Evolutionary conservation across 202 grass and related monocot genomes (phyloP).

Genomic region (Schoenoplectus triqueter): DNA sequence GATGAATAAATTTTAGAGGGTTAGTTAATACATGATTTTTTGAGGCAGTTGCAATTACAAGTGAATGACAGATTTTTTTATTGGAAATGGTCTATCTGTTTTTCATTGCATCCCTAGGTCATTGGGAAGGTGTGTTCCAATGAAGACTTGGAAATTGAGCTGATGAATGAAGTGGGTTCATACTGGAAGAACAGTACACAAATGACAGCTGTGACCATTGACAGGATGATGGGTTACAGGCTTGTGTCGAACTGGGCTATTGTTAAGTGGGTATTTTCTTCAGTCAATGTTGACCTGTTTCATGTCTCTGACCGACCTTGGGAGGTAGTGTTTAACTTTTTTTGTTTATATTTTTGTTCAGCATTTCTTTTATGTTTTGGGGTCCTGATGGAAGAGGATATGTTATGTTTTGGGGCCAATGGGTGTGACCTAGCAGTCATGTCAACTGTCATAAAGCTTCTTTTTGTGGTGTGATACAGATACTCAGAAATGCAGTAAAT

Average conservation of each 20-base stretch:
- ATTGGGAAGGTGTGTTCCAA: conserved; percentile 47
- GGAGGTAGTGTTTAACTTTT: conserved; percentile 58
- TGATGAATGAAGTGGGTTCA: conserved; percentile 82
- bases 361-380: not conserved
- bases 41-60: not conserved
- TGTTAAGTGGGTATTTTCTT: conserved; percentile 91
- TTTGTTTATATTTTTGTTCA: not conserved
- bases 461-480: conserved; percentile 45
- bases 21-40: not conserved
- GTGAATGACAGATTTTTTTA: not conserved
- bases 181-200: conserved; percentile 98
- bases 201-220: conserved; percentile 94
- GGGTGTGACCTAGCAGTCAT: not conserved
- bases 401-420: conserved; percentile 7
- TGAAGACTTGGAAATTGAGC: conserved; percentile 77
- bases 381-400: not conserved
- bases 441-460: not conserved
- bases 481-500: conserved; percentile 95
- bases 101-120: conserved; percentile 5
- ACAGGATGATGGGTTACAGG: conserved; percentile 98
- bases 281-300: conserved; percentile 76
- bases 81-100: conserved; percentile 1
- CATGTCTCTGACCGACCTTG: conserved; percentile 97
- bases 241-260: conserved; percentile 89
- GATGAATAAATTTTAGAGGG: not conserved